A percentile compares a stretch with the other conserved stretches of the same genome.
phyloP scores from a whole-genome alignment of 306 rosid genomes.

The Inga laurina region DNA sequence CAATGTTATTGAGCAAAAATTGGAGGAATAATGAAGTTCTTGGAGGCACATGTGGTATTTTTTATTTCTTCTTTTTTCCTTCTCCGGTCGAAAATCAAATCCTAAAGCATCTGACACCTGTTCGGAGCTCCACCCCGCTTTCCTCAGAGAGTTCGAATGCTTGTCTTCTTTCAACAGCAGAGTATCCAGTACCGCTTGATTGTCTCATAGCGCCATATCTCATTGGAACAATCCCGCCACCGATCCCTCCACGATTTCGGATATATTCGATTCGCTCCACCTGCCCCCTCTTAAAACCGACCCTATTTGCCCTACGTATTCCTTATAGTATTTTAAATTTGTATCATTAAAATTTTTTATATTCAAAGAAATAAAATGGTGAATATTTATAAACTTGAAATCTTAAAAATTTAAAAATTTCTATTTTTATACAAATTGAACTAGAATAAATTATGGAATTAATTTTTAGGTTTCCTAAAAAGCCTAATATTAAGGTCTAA shows the following conservation, averaged over 20 bases:
- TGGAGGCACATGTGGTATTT: no score
- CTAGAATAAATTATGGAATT: no score
- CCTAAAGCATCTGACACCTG: conserved; percentile 89
- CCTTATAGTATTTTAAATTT: no score
- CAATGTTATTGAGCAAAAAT: no score
- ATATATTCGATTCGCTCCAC: conserved; percentile 79
- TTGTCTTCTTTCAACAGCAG: conserved; percentile 71
- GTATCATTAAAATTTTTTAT: no score
- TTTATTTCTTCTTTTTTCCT: conserved; percentile 48
- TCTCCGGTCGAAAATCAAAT: conserved; percentile 89
- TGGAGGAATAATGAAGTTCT: no score
- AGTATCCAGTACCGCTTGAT: conserved; percentile 82
- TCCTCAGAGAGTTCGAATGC: conserved; percentile 81
- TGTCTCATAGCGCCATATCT: conserved; percentile 77
- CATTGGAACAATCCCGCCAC: conserved; percentile 79
- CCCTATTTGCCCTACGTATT: conserved; percentile 70
- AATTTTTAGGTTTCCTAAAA: no score
- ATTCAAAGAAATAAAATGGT: no score
- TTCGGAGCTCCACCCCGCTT: conserved; percentile 98
- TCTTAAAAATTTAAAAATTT: no score
- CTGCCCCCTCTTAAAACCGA: conserved; percentile 76
- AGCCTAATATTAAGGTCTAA: no score
- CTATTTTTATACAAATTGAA: no score
- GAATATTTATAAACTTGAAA: no score
- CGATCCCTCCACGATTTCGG: conserved; percentile 69